Percentiles rank a stretch among this genome's conserved stretches.
phyloP scores from a whole-genome alignment of 164 flowering plant genomes.

The Echeveria elegans region DNA sequence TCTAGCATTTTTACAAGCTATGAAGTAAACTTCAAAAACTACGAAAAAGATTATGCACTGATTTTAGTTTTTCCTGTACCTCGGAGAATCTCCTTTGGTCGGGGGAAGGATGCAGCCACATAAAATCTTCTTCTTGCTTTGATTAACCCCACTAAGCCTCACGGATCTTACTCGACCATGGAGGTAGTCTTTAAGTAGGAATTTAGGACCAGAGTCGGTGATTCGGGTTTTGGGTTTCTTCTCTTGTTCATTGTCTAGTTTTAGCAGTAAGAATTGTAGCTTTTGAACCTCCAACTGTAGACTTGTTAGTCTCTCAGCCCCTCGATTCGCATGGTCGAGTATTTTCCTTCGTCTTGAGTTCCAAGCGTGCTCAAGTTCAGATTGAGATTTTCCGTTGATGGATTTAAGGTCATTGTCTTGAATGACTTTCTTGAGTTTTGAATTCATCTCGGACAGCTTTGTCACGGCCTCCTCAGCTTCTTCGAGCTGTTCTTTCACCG shows the following conservation, averaged over 20 bases:
- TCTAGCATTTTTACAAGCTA: too few relatives aligned
- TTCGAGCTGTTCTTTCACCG: slow-evolving; percentile 3
- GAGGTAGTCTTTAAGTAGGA: background rate
- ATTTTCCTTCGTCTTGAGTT: background rate
- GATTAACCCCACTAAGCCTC: background rate
- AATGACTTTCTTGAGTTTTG: slow-evolving; percentile 1
- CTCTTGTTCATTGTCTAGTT: slow-evolving; percentile 1
- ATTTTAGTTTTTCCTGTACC: background rate
- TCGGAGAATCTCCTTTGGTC: background rate
- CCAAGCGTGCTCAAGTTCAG: background rate
- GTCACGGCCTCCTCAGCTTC: background rate
- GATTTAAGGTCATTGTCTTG: background rate
- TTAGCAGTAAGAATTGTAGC: background rate
- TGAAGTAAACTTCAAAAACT: background rate
- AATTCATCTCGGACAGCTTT: background rate
- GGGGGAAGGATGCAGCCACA: background rate
- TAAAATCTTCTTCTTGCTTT: background rate
- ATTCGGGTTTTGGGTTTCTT: background rate
- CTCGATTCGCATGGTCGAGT: background rate
- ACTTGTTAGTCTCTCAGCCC: background rate
- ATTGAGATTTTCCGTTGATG: background rate
- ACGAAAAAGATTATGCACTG: background rate
- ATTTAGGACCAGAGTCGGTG: background rate
- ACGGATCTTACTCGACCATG: background rate
- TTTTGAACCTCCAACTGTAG: background rate